Evolutionary conservation across 2,329 filamentous ascomycete genomes (phyloP).

Genomic region (Ascochyta viciae-villosae): DNA sequence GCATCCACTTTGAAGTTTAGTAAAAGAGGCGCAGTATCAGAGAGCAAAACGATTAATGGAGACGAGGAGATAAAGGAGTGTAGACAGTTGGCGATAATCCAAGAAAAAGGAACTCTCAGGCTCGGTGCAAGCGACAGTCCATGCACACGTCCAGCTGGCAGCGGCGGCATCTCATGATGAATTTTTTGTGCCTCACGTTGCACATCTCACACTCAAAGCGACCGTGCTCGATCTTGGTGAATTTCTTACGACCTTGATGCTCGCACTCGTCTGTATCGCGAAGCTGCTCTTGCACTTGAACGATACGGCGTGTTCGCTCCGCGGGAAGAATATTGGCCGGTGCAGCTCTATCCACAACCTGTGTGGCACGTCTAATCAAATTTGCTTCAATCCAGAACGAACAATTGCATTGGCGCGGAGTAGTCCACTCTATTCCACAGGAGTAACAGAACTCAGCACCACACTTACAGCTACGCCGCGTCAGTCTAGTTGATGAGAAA

Average conservation of each 20-base stretch:
- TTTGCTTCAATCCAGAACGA: too few relatives aligned
- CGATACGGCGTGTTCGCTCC: slow-evolving; percentile 17
- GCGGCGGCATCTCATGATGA: slow-evolving; percentile 24
- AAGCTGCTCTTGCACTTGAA: slow-evolving; percentile 17
- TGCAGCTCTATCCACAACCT: slow-evolving; percentile 28
- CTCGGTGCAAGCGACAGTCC: slow-evolving; percentile 25
- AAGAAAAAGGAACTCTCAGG: too few relatives aligned
- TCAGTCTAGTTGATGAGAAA: background rate
- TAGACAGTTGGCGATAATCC: background rate
- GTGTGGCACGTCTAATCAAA: slow-evolving; percentile 16
- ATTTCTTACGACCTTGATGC: slow-evolving; percentile 4
- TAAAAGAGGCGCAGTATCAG: background rate
- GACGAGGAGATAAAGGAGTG: background rate
- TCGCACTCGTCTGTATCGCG: slow-evolving; percentile 26
- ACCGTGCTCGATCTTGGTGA: background rate
- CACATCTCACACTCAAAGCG: slow-evolving; percentile 29
- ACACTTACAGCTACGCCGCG: slow-evolving; percentile 62
- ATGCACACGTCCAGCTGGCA: slow-evolving; percentile 26
- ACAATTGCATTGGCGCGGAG: too few relatives aligned
- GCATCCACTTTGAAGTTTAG: too few relatives aligned
- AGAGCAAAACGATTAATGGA: background rate
- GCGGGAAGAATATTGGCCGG: slow-evolving; percentile 1
- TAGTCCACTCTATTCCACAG: background rate
- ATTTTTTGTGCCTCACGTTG: slow-evolving; percentile 20
- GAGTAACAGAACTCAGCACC: slow-evolving; percentile 49